These are phyloP conservation scores for Pseudogymnoascus sp. DNA, from an alignment of 2,329 filamentous ascomycete genomes.

Conservation along the genomic window DNA sequence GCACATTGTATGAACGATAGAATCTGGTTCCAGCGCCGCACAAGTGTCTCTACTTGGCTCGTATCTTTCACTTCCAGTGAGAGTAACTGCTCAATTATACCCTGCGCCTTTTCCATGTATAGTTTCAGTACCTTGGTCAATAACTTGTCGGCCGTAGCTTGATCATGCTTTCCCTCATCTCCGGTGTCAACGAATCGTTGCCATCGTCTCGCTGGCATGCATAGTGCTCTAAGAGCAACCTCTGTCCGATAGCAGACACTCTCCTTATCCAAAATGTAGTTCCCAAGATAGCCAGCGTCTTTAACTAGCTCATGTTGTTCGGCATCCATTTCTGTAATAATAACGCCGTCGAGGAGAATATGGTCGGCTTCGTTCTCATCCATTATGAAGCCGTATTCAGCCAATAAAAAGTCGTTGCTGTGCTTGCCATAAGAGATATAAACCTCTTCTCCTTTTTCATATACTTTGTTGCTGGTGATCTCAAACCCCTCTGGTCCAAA, in stretches of 20 bases:
- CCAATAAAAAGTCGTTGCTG: slow-evolving; percentile 63
- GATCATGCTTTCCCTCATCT: slow-evolving; percentile 40
- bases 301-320: slow-evolving; percentile 35
- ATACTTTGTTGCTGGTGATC: slow-evolving; percentile 43
- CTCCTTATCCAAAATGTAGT: slow-evolving; percentile 43
- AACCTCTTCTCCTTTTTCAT: slow-evolving; percentile 55
- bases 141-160: slow-evolving; percentile 33
- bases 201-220: slow-evolving; percentile 35
- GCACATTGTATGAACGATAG: background rate
- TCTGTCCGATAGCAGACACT: slow-evolving; percentile 49
- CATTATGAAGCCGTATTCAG: slow-evolving; percentile 47
- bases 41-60: slow-evolving; percentile 6
- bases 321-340: slow-evolving; percentile 22
- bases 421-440: slow-evolving; percentile 64
- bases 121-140: slow-evolving; percentile 28
- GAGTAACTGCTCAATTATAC: background rate
- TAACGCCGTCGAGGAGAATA: slow-evolving; percentile 23
- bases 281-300: slow-evolving; percentile 41
- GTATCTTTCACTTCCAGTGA: background rate
- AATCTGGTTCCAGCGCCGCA: slow-evolving; percentile 11
- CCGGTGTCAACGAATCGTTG: slow-evolving; percentile 38
- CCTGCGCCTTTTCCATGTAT: background rate
- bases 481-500: slow-evolving; percentile 46
- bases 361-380: slow-evolving; percentile 20
- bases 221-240: slow-evolving; percentile 41